Evolutionary conservation across 2,329 filamentous ascomycete species (phyloP), one percentile per base, ranked within the genome.

Genomic region (Colletotrichum eleusines): DNA sequence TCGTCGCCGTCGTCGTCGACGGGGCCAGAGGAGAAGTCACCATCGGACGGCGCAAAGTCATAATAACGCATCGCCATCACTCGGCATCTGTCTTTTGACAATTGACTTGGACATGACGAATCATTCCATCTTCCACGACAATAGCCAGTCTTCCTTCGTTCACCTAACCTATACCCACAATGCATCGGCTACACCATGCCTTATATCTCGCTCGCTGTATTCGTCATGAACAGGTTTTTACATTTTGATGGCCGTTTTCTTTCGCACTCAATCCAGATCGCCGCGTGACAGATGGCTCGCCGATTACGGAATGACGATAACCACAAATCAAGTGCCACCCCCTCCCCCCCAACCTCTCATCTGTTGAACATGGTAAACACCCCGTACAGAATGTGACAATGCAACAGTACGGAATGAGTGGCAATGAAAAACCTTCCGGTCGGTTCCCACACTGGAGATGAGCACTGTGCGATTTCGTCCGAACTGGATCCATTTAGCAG

Each of bases 101-200:
- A n/a, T 33, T 33, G 26, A 35, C 18, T 31, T 55, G 28, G 16
- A 38, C 20, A 26, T 14, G 8, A 46, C 26, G 59, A 51, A 16
- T 33, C 5, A 40, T 46, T 12, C 44, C 23, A 40, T 50, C 6
- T 23, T 50, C 14, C 18, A 58, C 42, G 57, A 20, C 68, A 57
- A 44, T 62, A 61, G 63, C 35, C 60, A 62, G 42, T 53, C 63
- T 51, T 57, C 53, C 38, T 51, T 51, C 50, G 16, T 33, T 57
- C 46, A 55, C 57, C 44, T 70, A 67, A 61, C 63, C 31, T 70
- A 70, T 70, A 70, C 68, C 68, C 68, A 67, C 35, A 14, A 28
- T 60, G 26, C 31, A 46, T 48, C 54, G 38, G 33, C 42, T 61
- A 16, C 44, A 61, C 31, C 31, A 48, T 2, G 3, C 14, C 31